Base-by-base conservation (phyloP, 768 basidiomycete species). In the Kwoniella newhampshirensis region DNA sequence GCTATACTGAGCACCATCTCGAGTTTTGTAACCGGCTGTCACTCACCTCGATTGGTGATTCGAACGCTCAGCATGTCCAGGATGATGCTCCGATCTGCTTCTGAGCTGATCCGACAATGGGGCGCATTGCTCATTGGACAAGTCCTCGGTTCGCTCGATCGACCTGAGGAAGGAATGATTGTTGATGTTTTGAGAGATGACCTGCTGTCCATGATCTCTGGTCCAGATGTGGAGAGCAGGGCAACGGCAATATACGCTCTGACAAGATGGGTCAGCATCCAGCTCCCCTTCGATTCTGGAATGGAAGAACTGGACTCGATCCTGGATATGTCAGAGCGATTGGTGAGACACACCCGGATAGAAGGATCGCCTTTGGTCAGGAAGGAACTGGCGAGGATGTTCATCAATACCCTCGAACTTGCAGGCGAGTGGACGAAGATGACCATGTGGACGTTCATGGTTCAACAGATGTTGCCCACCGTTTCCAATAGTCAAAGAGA, bases 241-340 rank as follows among this genome's bases (percentile, higher is more conserved):
- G 64, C 71, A 12, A 56, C 66, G n/a, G 62, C 66, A 12, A 42
- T 73, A 2, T 67, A 68, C 45, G 71, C 66, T 21, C 45, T 73
- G 15, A 17, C 58, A 13, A 45, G 60, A 32, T 67, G 55, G 59
- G 60, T 70, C 15, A 51, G 54, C n/a, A n/a, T 39, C 17, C 21
- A 36, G 0, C 32, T 55, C 37, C 20, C 53, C 37, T 13, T 21
- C 7, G 23, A 25, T 11, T 15, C 54, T n/a, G 32, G 48, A 40
- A 43, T 6, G 20, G 28, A 28, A 4, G 43, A 42, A 4, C 12
- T 67, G 7, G 41, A 39, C 23, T 15, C 26, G 17, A 20, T 37
- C 32, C 11, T 59, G 21, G 40, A 52, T 2, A 21, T 67, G 36
- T 30, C 51, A 20, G 11, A 28, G 12, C 13, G 53, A 12, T 42